Evolutionary conservation across 305 asterid species (phyloP).

Genomic region (Fraxinus sp.): DNA sequence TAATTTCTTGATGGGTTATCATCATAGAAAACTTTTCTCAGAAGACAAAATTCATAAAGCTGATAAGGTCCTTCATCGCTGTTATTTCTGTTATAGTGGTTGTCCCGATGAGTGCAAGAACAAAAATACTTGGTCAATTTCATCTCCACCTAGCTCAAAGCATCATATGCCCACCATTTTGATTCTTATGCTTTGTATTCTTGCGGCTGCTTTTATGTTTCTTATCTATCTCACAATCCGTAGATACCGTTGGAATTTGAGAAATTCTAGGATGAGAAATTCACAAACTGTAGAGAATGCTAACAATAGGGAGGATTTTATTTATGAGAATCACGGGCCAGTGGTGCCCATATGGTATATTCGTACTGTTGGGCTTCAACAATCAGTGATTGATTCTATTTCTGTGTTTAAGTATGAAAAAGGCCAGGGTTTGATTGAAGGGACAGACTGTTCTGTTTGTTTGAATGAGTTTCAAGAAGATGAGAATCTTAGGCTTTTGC

Average conservation of each 20-base stretch:
- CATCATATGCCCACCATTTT: conserved; percentile 35
- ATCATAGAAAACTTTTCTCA: conserved; percentile 20
- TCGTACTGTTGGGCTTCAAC: conserved; percentile 58
- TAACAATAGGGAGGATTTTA: conserved; percentile 27
- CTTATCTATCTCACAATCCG: conserved; percentile 39
- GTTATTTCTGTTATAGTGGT: conserved; percentile 28
- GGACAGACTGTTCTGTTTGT: conserved; percentile 68
- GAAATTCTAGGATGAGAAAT: conserved; percentile 6
- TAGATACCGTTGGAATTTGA: conserved; percentile 31
- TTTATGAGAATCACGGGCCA: conserved; percentile 43
- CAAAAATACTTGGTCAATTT: background rate
- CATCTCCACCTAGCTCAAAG: conserved; percentile 19
- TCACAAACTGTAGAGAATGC: background rate
- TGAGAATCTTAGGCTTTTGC: conserved; percentile 61
- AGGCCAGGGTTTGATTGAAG: conserved; percentile 41
- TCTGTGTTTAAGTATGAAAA: conserved; percentile 39
- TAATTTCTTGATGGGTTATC: conserved; percentile 18
- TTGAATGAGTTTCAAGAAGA: conserved; percentile 60
- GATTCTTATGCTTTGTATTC: conserved; percentile 49
- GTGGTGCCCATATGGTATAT: conserved; percentile 59
- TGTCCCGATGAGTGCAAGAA: conserved; percentile 35
- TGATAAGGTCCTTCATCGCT: background rate
- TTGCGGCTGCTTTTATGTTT: conserved; percentile 41
- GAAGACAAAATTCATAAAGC: background rate
- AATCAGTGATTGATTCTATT: conserved; percentile 57